These are phyloP conservation scores for Ophiorrhiza pumila DNA, from an alignment of 257 asterid genomes.

Conservation along the genomic window DNA sequence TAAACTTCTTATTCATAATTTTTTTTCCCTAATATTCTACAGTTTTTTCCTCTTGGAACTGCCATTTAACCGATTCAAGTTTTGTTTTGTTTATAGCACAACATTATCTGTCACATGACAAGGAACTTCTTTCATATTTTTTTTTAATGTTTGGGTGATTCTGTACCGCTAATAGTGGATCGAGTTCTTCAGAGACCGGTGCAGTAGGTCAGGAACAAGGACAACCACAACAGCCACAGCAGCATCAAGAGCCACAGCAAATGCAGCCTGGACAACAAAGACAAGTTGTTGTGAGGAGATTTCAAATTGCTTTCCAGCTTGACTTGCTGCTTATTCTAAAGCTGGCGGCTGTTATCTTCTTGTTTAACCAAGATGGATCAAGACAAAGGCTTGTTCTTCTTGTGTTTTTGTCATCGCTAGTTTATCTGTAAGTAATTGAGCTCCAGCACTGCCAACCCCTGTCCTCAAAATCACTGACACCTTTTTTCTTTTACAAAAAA, in stretches of 20 bases:
- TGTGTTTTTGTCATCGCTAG: slow-evolving; percentile 66
- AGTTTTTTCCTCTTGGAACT: not conserved
- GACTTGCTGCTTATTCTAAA: slow-evolving; percentile 79
- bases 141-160: slow-evolving; percentile 1
- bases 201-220: slow-evolving; percentile 66
- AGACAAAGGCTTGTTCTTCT: slow-evolving; percentile 80
- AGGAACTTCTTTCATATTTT: not conserved
- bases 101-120: not conserved
- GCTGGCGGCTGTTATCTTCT: slow-evolving; percentile 85
- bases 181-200: slow-evolving; percentile 47
- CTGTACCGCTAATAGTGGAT: slow-evolving; percentile 42
- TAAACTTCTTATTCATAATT: not conserved
- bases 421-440: slow-evolving; percentile 70
- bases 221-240: slow-evolving; percentile 51
- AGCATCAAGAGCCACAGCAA: slow-evolving; percentile 42
- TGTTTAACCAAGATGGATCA: slow-evolving; percentile 97
- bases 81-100: not conserved
- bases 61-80: slow-evolving; percentile 6
- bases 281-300: slow-evolving; percentile 73
- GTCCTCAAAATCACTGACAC: not conserved
- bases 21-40: not conserved
- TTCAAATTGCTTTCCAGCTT: slow-evolving; percentile 83
- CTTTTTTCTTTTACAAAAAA: not conserved
- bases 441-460: slow-evolving; percentile 1
- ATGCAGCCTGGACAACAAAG: slow-evolving; percentile 69